phyloP scores from a whole-genome alignment of 2,329 filamentous ascomycete genomes.

The Sporothrix humicola region DNA sequence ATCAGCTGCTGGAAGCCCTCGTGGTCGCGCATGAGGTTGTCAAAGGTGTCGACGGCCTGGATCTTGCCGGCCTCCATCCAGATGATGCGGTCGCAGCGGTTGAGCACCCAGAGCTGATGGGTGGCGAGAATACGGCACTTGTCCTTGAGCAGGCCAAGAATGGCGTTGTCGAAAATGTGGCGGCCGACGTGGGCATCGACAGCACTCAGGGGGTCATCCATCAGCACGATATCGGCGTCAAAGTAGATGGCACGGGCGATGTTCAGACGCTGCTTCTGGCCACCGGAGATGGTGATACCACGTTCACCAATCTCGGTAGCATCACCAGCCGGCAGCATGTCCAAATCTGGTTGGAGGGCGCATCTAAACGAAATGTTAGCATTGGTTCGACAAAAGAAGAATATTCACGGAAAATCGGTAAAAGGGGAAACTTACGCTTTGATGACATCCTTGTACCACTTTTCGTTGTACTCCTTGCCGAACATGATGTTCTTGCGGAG shows the following conservation, averaged over 20 bases:
- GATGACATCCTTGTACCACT: conserved; percentile 85
- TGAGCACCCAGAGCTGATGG: conserved; percentile 92
- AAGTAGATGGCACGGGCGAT: conserved; percentile 84
- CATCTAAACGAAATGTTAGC: conserved; percentile 57
- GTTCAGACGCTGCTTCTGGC: conserved; percentile 93
- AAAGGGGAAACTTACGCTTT: conserved; percentile 62
- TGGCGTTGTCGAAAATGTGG: conserved; percentile 91
- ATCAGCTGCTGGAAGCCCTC: conserved; percentile 81
- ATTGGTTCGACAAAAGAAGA: background rate
- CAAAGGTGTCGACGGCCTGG: conserved; percentile 84
- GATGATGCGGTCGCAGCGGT: conserved; percentile 86
- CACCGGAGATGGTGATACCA: conserved; percentile 93
- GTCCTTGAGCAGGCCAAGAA: conserved; percentile 83
- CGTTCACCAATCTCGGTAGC: conserved; percentile 92
- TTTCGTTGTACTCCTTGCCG: conserved; percentile 74
- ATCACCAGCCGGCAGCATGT: conserved; percentile 91
- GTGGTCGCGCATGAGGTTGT: conserved; percentile 81
- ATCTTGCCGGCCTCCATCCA: conserved; percentile 90
- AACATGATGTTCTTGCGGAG: conserved; percentile 90
- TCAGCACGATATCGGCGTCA: conserved; percentile 68
- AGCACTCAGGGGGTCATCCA: conserved; percentile 72
- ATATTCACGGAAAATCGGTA: too few relatives aligned
- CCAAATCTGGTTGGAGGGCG: conserved; percentile 81
- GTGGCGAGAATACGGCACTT: conserved; percentile 93
- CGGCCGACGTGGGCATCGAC: conserved; percentile 73